A percentile compares a stretch with the other conserved stretches of the same genome.
phyloP scores from a whole-genome alignment of 139 green algal genomes.

The Diplosphaera chodatii region DNA sequence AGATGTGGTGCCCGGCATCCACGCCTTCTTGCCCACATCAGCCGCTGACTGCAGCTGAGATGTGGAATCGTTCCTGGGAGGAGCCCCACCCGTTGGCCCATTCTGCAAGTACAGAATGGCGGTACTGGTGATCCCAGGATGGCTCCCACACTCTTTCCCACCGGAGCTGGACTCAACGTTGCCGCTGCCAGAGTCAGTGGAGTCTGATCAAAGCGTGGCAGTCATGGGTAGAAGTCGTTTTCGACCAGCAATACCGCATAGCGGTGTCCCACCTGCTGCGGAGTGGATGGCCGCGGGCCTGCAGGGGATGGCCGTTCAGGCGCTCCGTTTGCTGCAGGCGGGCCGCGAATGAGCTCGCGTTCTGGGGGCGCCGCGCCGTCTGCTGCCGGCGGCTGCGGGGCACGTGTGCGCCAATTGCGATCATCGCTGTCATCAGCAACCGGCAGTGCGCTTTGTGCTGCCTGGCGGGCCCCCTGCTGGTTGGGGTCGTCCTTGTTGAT shows the following conservation, averaged over 20 bases:
- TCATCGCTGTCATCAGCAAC: conserved; percentile 51
- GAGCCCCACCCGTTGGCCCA: neutral
- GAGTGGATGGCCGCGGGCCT: neutral
- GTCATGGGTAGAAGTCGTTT: no score
- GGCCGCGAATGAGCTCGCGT: neutral
- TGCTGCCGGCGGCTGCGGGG: neutral
- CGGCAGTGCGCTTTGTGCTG: conserved; percentile 33
- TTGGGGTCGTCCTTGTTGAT: conserved; percentile 48
- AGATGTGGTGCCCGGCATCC: conserved; percentile 33
- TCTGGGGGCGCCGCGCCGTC: conserved; percentile 1
- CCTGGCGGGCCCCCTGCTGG: conserved; percentile 28
- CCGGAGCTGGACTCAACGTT: no score
- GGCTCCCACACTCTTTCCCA: no score
- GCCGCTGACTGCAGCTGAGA: conserved; percentile 59
- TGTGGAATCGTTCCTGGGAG: conserved; percentile 11
- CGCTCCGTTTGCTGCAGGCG: neutral
- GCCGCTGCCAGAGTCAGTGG: no score
- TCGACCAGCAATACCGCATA: no score
- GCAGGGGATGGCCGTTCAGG: neutral
- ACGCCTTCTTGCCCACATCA: conserved; percentile 66
- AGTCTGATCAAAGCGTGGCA: no score
- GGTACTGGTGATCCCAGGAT: no score
- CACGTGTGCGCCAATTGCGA: conserved; percentile 59
- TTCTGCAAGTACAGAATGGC: no score
- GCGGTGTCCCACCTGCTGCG: neutral